Base-by-base conservation (phyloP, 2,329 filamentous ascomycete species). In the Huntiella moniliformis region DNA sequence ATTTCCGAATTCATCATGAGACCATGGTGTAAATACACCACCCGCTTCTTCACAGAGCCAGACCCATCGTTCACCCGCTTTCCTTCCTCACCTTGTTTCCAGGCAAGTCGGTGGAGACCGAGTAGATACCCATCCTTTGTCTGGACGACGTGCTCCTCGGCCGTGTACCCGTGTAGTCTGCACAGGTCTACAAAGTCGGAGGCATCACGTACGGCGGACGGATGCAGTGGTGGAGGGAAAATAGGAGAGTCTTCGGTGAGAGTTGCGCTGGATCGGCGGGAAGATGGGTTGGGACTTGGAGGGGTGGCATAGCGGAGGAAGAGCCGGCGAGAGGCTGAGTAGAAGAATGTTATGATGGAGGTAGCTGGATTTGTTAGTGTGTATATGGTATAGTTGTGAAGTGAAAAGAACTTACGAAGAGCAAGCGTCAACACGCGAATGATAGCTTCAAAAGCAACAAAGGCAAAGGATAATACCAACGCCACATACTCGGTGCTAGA, bases 1-100 rank as follows among this genome's bases (percentile, higher is more conserved):
- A 98, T 88, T 61, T 98, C 91, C 55, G 86, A 94, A 62, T 95
- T 96, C 91, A 98, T 98, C 57, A 98, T 73, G 48, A 98, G 70
- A 6, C 88, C 91, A 61, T 98, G 91, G 57, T 98, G 91, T 52
- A 98, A 67, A 60, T 96, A 98, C 5, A 91, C 78, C 42, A 96
- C 83, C 54, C 79, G 82, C 65, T 95, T 95, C 61, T 71, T 72
- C 22, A 82, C 54, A 55, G 78, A 79, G 33, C 70, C 68, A 1
- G 70, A 68, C 0, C 81, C 81, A 43, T 68, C 66, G 58, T 95
- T 95, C 55, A 94, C 81, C 52, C 74, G 74, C 45, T 70, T 64
- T n/a, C 76, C 74, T 57, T 91, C 82, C 58, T 94, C 85, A 8
- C 84, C 85, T 54, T 77, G 81, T 49, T 72, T 74, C 73, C 82